phyloP scores from a whole-genome alignment of 176 grass and related monocot species.

The Musa acuminata region DNA sequence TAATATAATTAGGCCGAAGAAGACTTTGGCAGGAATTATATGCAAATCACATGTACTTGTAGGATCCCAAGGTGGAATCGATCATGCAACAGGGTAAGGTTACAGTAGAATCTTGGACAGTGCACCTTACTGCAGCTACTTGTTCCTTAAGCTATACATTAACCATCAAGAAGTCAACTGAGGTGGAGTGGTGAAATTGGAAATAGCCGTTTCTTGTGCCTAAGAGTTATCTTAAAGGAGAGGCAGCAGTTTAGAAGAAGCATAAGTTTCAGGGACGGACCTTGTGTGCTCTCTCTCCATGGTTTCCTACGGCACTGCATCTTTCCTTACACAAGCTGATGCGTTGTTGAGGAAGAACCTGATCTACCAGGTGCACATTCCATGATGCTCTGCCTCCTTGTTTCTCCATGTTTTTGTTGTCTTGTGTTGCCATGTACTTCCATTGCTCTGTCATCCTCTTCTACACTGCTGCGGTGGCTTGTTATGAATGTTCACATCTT shows the following conservation, averaged over 20 bases:
- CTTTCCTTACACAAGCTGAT: not conserved
- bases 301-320: not conserved
- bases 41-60: not conserved
- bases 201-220: not conserved
- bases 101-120: too few relatives aligned
- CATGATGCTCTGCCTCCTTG: not conserved
- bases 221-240: not conserved
- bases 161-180: too few relatives aligned
- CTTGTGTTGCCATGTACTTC: too few relatives aligned
- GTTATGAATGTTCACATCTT: too few relatives aligned
- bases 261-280: not conserved
- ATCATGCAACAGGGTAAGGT: not conserved
- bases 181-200: too few relatives aligned
- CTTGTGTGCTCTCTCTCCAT: not conserved
- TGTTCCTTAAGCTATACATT: too few relatives aligned
- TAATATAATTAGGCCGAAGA: too few relatives aligned
- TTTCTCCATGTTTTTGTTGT: too few relatives aligned
- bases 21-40: not conserved
- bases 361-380: not conserved
- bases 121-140: too few relatives aligned
- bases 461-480: too few relatives aligned
- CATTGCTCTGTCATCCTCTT: too few relatives aligned
- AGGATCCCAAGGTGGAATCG: not conserved
- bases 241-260: not conserved
- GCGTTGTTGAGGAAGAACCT: conserved; percentile 5